Evolutionary conservation across 2,329 filamentous ascomycete genomes (phyloP), one percentile per base, ranked within the genome.

Genomic region (Cladophialophora carrionii): DNA sequence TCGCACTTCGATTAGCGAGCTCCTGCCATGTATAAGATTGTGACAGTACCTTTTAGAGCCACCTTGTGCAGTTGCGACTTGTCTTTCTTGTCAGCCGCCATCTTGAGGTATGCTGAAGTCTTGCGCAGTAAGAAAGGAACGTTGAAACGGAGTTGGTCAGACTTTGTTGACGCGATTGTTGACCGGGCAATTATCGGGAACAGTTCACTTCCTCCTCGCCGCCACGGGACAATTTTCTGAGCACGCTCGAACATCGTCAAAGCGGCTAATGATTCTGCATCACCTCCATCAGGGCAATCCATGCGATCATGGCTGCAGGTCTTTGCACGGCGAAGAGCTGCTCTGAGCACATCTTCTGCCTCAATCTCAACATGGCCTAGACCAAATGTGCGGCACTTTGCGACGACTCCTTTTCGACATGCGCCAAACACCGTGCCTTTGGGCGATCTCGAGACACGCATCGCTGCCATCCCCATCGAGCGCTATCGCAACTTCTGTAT

Each of bases 11-110:
- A 63, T 66, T 52, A 66, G 55, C 32, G 58, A 37, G 37, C 57
- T 29, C 53, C 55, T 32, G 31, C 61, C 49, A 14, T 41, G 32
- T 3, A 20, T 48, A 43, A 24, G 14, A 57, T 41, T 34, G 17
- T 31, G 14, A 20, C 57, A 70, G 63, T 65, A 80, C 79, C 78
- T 74, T 78, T 79, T 60, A 97, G 84, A 43, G 93, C 91, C 68
- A 99, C 86, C 83, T 96, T 98, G 82, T 99, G 95, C 67, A 92
- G 88, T 80, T 97, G 96, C 72, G 91, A 91, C 74, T 92, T 92
- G 74, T 87, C 85, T 70, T 84, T 84, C 66, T 83, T 75, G 22
- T 71, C 72, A 43, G 68, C 68, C 37, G 71, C 79, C 62, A 72
- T 70, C 56, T 68, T 68, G 49, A 17, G 17, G 61, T 24, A 43